These are phyloP conservation scores for Castanospermum australe DNA, from an alignment of 306 rosid species.

Conservation along the genomic window DNA sequence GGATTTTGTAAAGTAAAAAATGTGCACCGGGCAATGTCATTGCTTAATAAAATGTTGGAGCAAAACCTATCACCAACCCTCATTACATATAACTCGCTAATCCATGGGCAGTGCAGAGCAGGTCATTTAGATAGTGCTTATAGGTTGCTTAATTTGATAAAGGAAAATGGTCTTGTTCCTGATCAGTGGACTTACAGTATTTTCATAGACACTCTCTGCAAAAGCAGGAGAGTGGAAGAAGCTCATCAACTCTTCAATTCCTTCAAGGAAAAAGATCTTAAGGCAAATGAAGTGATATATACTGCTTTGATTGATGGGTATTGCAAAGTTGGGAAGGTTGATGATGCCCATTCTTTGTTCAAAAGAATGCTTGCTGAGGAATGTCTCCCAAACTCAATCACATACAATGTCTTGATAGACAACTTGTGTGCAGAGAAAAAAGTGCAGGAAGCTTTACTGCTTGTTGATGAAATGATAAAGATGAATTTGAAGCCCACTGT, in stretches of 20 bases:
- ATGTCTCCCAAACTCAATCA: conserved; percentile 54
- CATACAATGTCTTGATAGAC: conserved; percentile 62
- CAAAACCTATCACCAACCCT: conserved; percentile 54
- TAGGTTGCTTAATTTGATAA: conserved; percentile 64
- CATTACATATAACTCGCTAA: conserved; percentile 60
- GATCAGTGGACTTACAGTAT: conserved; percentile 64
- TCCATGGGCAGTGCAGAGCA: conserved; percentile 65
- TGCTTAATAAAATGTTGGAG: conserved; percentile 58
- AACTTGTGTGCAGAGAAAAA: conserved; percentile 52
- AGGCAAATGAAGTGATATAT: conserved; percentile 59
- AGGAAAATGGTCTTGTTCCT: conserved; percentile 57
- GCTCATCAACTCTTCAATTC: conserved; percentile 51
- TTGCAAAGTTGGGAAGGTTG: conserved; percentile 59
- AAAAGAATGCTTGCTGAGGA: conserved; percentile 58
- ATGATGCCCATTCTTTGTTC: conserved; percentile 49
- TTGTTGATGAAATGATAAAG: conserved; percentile 56
- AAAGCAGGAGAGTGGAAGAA: conserved; percentile 60
- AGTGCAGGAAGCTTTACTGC: conserved; percentile 44
- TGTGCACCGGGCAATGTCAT: conserved; percentile 62
- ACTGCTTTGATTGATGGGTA: conserved; percentile 68
- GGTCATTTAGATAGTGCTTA: conserved; percentile 72
- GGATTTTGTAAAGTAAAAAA: conserved; percentile 58
- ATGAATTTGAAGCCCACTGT: conserved; percentile 51
- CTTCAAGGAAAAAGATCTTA: conserved; percentile 47
- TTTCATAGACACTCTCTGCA: conserved; percentile 55